Conservation (phyloP, 768 basidiomycete genomes). For the Suillus weaverae region DNA sequence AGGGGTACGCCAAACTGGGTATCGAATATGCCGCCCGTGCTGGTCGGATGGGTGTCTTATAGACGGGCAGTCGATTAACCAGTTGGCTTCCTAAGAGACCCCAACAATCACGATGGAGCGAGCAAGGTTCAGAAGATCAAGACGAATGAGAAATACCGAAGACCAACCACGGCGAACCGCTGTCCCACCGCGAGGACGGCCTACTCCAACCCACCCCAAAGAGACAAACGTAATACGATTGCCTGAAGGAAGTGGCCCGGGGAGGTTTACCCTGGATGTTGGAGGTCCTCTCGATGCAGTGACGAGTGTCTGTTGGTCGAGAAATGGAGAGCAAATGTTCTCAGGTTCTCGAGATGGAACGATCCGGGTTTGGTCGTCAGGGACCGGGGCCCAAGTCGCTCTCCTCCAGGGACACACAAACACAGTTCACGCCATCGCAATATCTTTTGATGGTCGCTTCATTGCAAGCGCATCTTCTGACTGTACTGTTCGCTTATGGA, state of each 20-base stretch:
- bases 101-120: slow-evolving; percentile 5
- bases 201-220: slow-evolving; percentile 4
- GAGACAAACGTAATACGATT: slow-evolving; percentile 38
- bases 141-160: slow-evolving; percentile 1
- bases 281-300: slow-evolving; percentile 2
- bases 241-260: slow-evolving; percentile 95
- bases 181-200: neutral
- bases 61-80: neutral
- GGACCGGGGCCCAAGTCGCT: slow-evolving; percentile 17
- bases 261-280: slow-evolving; percentile 88
- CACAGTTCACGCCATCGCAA: slow-evolving; percentile 25
- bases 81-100: neutral
- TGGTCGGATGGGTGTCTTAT: neutral
- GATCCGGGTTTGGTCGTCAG: slow-evolving; percentile 32
- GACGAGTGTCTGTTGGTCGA: slow-evolving; percentile 6
- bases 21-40: neutral
- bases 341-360: slow-evolving; percentile 34
- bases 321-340: slow-evolving; percentile 21
- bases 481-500: slow-evolving; percentile 32
- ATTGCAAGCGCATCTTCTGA: slow-evolving; percentile 35
- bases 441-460: slow-evolving; percentile 31
- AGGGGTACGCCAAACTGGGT: slow-evolving; percentile 3
- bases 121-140: slow-evolving; percentile 1
- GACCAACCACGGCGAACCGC: slow-evolving; percentile 1
- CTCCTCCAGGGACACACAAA: slow-evolving; percentile 24